Evolutionary conservation across 2,329 filamentous ascomycete genomes (phyloP), one percentile per base, ranked within the genome.

Genomic region (Ophiostoma novo-ulmi): DNA sequence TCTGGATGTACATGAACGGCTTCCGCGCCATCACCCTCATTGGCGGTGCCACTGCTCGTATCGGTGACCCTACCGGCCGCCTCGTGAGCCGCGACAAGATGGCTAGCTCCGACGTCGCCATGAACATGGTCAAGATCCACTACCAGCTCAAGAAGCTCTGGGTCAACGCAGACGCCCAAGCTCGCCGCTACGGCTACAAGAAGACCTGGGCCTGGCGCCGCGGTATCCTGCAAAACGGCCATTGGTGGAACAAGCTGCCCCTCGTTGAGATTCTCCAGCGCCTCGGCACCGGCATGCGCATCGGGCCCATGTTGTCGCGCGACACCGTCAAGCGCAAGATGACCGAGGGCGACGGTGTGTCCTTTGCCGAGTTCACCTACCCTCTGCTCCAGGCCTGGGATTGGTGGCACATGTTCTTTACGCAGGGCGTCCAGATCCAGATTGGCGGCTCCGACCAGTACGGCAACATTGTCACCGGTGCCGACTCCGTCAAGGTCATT

Each of bases 371-470:
- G 78, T 97, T 99, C 79, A 87, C 89, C 61, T 99, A 99, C 77
- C 95, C 96, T 0, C 81, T 99, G 20, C 87, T 98, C 76, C 95
- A 99, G 78, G 93, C 91, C 31, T 98, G 94, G 91, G 95, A 99
- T 79, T 99, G 94, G 87, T 98, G 92, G 92, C 85, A 91, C 75
- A 85, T 98, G 81, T 96, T 91, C 80, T 79, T 76, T 73, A 85
- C 87, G 66, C 83, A 85, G 35, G 85, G 85, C 67, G 84, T 93
- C 11, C 90, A 94, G 77, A 86, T 98, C 78, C 93, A 99, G 80
- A 92, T 99, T 69, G 95, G 95, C 71, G 95, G 95, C 55, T 93
- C 93, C 7, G 95, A 99, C 78, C 95, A 99, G 81, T 98, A 90
- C 78, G 95, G 95, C 73, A 99, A 99, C 80, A 98, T 99, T 74